Conservation (phyloP, 1,284 basidiomycete genomes). For the Rhodotorula sp. region DNA sequence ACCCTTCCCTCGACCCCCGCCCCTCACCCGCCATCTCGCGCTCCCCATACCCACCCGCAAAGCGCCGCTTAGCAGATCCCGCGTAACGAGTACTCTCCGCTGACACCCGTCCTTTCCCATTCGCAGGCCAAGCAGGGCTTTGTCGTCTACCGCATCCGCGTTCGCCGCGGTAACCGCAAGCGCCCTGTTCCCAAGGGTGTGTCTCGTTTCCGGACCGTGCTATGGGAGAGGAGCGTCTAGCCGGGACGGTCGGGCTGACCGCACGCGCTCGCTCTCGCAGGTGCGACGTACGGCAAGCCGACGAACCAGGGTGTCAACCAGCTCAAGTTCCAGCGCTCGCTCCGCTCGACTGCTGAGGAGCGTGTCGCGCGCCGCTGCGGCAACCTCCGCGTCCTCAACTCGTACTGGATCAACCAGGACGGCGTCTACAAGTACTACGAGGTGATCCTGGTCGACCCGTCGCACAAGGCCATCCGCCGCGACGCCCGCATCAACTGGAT, state of each 20-base stretch:
- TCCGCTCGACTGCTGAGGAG: conserved; percentile 95
- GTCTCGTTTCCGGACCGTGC: neutral
- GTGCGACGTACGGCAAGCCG: conserved; percentile 98
- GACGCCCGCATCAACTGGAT: conserved; percentile 99
- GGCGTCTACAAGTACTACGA: conserved; percentile 74
- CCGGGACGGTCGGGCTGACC: neutral
- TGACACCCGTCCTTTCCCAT: neutral
- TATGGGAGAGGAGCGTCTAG: neutral
- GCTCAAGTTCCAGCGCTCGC: conserved; percentile 94
- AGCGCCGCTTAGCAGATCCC: no score
- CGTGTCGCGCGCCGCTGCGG: conserved; percentile 95
- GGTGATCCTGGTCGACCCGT: conserved; percentile 92
- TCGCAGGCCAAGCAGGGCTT: conserved; percentile 92
- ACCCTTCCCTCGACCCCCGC: no score
- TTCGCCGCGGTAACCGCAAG: conserved; percentile 98
- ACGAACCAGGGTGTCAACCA: conserved; percentile 99
- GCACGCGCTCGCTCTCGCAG: conserved; percentile 50
- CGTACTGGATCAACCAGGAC: conserved; percentile 97
- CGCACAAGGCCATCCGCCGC: conserved; percentile 72
- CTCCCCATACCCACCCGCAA: no score
- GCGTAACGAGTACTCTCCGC: neutral
- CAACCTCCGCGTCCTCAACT: conserved; percentile 81
- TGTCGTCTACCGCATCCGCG: conserved; percentile 95
- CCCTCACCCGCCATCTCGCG: no score
- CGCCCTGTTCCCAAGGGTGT: conserved; percentile 93